Base-by-base conservation (phyloP, 2,329 filamentous ascomycete species). In the Bipolaris victoriae region DNA sequence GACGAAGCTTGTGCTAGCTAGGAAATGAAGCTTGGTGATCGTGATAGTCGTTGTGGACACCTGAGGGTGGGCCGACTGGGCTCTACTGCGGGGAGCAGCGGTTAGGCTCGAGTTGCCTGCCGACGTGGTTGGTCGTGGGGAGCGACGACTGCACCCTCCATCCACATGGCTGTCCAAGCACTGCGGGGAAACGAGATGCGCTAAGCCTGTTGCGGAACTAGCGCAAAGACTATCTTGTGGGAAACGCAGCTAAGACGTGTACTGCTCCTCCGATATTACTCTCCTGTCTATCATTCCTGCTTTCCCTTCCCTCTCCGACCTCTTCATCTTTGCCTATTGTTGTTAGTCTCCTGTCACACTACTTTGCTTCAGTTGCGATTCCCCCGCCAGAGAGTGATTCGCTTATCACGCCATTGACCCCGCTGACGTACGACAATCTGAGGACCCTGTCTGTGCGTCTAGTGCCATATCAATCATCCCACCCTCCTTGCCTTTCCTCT, bases 121-220 rank as follows among this genome's bases (percentile, higher is more conserved):
- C 31, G n/a, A 40, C 51, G 20, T 63, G 60, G 55, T 63, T 64
- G 60, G 62, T 52, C 41, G 45, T 44, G 43, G 48, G 49, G 31
- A 54, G 52, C 49, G 49, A 49, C 47, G 52, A 35, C 52, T 49
- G 49, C 43, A 60, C 41, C 44, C 55, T 45, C 57, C 61, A 61
- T 57, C 66, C 67, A 66, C 65, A 66, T 62, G 57, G 52, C 31
- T 66, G 62, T 71, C 61, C 58, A 50, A 49, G 61, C 55, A 73
- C 70, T 76, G 73, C 73, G 73, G 73, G 72, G 73, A 73, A 74
- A 49, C 16, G 37, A 49, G 40, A 44, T 16, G 44, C 57, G 61
- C 70, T 65, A 69, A 55, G 47, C 68, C 64, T 7, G 24, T 60
- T 24, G 1, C 13, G 46, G 60, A 47, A 26, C 55, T 69, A 66